phyloP scores from a whole-genome alignment of 305 asterid species.

The Fraxinus ornus region DNA sequence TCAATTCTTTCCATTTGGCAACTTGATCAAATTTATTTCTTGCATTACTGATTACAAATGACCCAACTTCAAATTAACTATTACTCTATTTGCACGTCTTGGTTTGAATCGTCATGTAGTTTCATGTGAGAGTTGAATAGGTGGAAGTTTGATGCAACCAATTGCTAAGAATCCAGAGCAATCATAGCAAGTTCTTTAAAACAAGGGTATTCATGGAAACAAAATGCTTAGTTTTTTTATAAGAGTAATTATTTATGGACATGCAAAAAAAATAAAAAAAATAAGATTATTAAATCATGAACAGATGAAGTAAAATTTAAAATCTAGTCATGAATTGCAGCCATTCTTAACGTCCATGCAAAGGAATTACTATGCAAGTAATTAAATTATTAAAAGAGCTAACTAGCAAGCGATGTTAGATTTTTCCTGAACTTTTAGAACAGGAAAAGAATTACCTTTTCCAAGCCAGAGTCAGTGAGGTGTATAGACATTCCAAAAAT shows the following conservation, averaged over 20 bases:
- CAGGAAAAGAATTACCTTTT: conserved; percentile 50
- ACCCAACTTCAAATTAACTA: background rate
- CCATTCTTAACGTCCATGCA: background rate
- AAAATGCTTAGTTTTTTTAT: background rate
- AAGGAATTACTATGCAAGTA: background rate
- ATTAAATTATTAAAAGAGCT: background rate
- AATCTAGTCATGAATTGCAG: conserved; percentile 1
- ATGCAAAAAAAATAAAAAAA: background rate
- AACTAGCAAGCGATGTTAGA: background rate
- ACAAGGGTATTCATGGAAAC: background rate
- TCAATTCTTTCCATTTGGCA: background rate
- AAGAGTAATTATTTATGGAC: conserved; percentile 1
- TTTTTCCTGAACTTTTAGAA: background rate
- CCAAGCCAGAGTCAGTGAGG: conserved; percentile 89
- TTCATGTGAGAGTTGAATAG: conserved; percentile 4
- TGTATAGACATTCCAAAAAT: conserved; percentile 88
- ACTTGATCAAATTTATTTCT: background rate
- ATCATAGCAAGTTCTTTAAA: conserved; percentile 13
- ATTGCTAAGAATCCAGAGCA: background rate
- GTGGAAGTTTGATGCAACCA: background rate
- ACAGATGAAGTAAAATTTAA: conserved; percentile 6
- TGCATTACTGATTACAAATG: conserved; percentile 4
- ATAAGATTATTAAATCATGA: conserved; percentile 4
- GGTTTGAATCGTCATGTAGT: background rate
- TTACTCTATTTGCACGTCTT: conserved; percentile 1